phyloP scores from a whole-genome alignment of 176 grass and related monocot species.

The Cenchrus fungigraminus region DNA sequence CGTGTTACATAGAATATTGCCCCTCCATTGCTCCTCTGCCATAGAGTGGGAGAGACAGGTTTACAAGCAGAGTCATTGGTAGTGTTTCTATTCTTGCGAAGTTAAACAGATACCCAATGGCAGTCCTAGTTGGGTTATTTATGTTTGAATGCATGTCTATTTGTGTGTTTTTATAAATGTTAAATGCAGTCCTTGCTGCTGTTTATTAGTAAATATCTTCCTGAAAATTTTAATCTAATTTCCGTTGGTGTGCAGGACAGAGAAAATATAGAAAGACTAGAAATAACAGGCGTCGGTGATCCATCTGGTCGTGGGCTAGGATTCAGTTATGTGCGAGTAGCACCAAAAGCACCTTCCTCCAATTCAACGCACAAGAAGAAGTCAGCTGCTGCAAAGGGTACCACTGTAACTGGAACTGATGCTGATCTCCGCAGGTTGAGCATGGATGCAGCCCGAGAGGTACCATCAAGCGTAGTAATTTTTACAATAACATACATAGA shows the following conservation, averaged over 20 bases:
- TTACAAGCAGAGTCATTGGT: neutral
- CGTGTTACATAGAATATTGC: neutral
- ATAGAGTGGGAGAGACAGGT: neutral
- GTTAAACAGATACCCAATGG: neutral
- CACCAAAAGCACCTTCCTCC: conserved; percentile 80
- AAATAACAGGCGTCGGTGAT: conserved; percentile 92
- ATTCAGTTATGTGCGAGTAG: conserved; percentile 91
- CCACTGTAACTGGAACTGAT: conserved; percentile 96
- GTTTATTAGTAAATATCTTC: neutral
- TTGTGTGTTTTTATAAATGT: conserved; percentile 4
- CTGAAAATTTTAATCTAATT: conserved; percentile 7
- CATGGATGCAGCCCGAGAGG: conserved; percentile 99
- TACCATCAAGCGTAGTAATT: conserved; percentile 50
- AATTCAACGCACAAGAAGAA: conserved; percentile 83
- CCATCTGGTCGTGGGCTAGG: conserved; percentile 94
- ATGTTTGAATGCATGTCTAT: conserved; percentile 6
- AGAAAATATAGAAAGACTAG: conserved; percentile 93
- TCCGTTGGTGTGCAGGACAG: conserved; percentile 58
- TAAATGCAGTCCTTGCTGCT: conserved; percentile 3
- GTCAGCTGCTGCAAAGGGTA: conserved; percentile 74
- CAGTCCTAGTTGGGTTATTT: conserved; percentile 1
- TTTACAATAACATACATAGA: conserved; percentile 14
- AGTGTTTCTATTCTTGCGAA: neutral
- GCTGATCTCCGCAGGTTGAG: conserved; percentile 98
- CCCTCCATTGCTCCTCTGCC: too few species aligned